Conservation (phyloP, 73 alveolate species). For the Diophrys appendiculata region DNA sequence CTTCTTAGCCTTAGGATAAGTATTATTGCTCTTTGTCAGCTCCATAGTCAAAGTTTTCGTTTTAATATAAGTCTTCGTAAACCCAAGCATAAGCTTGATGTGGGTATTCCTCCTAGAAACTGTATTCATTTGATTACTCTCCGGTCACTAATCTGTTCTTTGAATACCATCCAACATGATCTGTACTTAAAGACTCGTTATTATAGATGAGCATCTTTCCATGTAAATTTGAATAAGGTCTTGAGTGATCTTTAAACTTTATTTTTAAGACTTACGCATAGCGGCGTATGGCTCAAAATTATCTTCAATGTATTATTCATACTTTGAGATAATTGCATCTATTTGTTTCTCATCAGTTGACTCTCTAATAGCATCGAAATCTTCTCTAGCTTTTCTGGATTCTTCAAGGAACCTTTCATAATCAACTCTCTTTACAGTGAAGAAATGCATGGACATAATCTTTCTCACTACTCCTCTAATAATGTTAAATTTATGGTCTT, state of each 20-base stretch:
- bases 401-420: slow-evolving; percentile 53
- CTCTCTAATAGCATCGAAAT: slow-evolving; percentile 41
- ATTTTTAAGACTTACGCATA: slow-evolving; percentile 13
- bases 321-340: slow-evolving; percentile 42
- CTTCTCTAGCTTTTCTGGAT: slow-evolving; percentile 36
- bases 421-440: slow-evolving; percentile 26
- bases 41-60: slow-evolving; percentile 43
- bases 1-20: background rate
- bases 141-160: slow-evolving; percentile 23
- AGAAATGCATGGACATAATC: slow-evolving; percentile 39
- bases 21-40: slow-evolving; percentile 41
- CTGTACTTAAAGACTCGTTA: slow-evolving; percentile 33
- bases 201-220: slow-evolving; percentile 44
- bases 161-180: slow-evolving; percentile 61
- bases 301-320: slow-evolving; percentile 45
- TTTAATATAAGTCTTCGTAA: slow-evolving; percentile 29
- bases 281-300: slow-evolving; percentile 60
- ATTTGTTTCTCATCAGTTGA: slow-evolving; percentile 30
- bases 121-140: slow-evolving; percentile 33
- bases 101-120: slow-evolving; percentile 63
- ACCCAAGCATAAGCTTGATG: slow-evolving; percentile 54
- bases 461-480: slow-evolving; percentile 59
- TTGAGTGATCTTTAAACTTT: slow-evolving; percentile 14
- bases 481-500: background rate
- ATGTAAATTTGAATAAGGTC: slow-evolving; percentile 56